These are phyloP conservation scores for Metarhizium sp. DNA, from an alignment of 2,329 filamentous ascomycete genomes.

Conservation along the genomic window DNA sequence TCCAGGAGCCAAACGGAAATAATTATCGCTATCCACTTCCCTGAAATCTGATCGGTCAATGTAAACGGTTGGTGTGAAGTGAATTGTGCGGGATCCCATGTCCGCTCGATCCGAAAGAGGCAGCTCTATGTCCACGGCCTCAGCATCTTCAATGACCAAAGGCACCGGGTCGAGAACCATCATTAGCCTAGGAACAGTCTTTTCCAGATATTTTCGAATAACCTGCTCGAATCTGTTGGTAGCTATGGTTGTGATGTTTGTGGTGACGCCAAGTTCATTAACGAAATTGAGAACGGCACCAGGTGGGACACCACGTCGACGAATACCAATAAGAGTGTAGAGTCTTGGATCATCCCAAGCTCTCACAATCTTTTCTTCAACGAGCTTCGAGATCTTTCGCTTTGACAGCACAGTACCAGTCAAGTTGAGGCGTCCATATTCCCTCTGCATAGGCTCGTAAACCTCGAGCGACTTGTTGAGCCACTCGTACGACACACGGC, in stretches of 20 bases:
- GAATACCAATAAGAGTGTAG: conserved; percentile 77
- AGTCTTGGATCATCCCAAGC: conserved; percentile 89
- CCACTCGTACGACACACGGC: conserved; percentile 83
- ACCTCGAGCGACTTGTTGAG: conserved; percentile 73
- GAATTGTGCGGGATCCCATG: conserved; percentile 51
- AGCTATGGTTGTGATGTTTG: conserved; percentile 69
- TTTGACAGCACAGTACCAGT: conserved; percentile 83
- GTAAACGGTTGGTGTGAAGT: conserved; percentile 69
- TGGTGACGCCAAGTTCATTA: conserved; percentile 85
- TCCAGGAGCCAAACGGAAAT: conserved; percentile 71
- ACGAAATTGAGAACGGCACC: conserved; percentile 84
- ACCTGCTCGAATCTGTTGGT: conserved; percentile 76
- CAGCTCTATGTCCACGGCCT: conserved; percentile 51
- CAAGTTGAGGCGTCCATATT: conserved; percentile 60
- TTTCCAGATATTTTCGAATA: conserved; percentile 78
- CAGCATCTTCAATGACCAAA: conserved; percentile 71
- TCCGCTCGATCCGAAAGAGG: conserved; percentile 76
- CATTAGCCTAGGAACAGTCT: conserved; percentile 81
- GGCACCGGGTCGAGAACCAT: conserved; percentile 78
- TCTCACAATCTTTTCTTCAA: conserved; percentile 67
- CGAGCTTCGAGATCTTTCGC: conserved; percentile 70
- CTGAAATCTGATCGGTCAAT: conserved; percentile 79
- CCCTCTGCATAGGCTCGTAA: conserved; percentile 89
- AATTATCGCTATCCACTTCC: conserved; percentile 63
- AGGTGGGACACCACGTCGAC: conserved; percentile 77